Conservation (phyloP, 2,329 filamentous ascomycete genomes). For the Cercospora citrullina region DNA sequence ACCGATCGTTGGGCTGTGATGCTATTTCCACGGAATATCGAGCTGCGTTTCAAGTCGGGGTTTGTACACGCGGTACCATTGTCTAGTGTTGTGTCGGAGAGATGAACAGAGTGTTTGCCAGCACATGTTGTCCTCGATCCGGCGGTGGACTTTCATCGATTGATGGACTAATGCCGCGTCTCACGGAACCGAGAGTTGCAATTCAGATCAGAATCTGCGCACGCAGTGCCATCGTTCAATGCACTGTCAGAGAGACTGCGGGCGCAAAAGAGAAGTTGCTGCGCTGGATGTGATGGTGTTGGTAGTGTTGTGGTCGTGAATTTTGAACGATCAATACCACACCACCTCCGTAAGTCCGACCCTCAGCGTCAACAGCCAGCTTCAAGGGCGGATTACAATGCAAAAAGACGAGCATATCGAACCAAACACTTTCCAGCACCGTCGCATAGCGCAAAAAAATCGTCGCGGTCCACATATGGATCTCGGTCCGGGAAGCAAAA, state of each 20-base stretch:
- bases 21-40: not conserved
- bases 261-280: not conserved
- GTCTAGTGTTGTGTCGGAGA: not conserved
- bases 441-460: not conserved
- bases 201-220: not conserved
- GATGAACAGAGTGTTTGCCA: not conserved
- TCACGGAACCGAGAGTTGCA: not conserved
- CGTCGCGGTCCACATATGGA: not conserved
- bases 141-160: not conserved
- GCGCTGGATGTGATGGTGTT: not conserved
- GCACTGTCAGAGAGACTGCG: not conserved
- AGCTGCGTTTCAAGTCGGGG: not conserved
- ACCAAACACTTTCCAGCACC: constrained; percentile 6
- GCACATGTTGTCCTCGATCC: not conserved
- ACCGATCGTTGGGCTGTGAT: not conserved
- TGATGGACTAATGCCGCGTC: not conserved
- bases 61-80: not conserved
- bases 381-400: not conserved
- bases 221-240: not conserved
- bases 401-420: not conserved
- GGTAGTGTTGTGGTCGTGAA: not conserved
- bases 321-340: not conserved
- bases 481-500: constrained; percentile 4
- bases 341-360: not conserved
- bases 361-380: not conserved